Base-by-base conservation (phyloP, 805 yeast species). In the Myxozyma melibiosi region DNA sequence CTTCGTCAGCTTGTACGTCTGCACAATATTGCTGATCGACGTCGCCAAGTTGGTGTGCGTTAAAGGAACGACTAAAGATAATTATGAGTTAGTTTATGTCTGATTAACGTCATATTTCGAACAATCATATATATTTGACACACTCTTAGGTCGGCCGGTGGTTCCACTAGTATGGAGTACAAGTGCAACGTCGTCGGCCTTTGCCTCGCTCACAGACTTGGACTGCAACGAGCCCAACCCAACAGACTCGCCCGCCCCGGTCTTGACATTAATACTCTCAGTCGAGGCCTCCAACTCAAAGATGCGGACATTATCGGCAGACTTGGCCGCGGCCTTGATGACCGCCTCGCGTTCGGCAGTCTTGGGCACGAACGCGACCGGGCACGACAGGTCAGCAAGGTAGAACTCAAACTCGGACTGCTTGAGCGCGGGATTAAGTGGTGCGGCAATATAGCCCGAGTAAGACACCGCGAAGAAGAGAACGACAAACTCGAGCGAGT, bases 91-190 rank as follows among this genome's bases (percentile, higher is more conserved):
- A 11, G 5, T 13, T 11, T 9, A 5, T 34, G 16, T 5, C 13
- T 1, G 16, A 11, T 18, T 31, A 11, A 16, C 16, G 39, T 22
- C 16, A n/a, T 20, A 14, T 8, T 16, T 22, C 22, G 16, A 9
- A 9, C 8, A 22, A 44, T 16, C 18, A 11, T 5, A 7, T 44
- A 20, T 22, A 8, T 16, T 18, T 34, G 13, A 31, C 60, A 7
- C 49, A 60, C 64, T 40, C 69, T 85, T 85, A 49, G 90, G 90
- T 51, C 84, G 78, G 2, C 90, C 89, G 1, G 90, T 85, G 7
- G 90, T 85, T 30, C 91, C 91, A 45, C 86, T 80, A 7, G 91
- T 85, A 70, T 85, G 90, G 46, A 85, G 72, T 25, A 85, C 82
- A 69, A 85, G 71, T 2, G 89, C 89, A 35, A 82, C 76, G 56